Conservation (phyloP, 2,329 filamentous ascomycete genomes). For the Stemphylium beticola region DNA sequence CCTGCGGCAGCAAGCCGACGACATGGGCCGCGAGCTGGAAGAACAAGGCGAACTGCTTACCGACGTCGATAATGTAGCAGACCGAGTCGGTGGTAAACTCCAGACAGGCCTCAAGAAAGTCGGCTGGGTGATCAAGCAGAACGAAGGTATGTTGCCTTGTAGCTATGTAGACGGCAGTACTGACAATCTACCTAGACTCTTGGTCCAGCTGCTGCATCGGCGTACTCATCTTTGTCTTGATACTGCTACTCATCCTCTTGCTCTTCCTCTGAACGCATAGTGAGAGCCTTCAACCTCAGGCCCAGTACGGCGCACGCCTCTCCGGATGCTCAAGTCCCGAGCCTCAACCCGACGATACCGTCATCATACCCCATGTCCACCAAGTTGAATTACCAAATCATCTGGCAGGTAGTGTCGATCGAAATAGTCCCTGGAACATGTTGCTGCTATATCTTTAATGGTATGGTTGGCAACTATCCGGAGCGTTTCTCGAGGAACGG, state of each 20-base stretch:
- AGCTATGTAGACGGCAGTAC: not conserved
- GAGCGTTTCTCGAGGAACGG: too few relatives aligned
- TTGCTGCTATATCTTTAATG: not conserved
- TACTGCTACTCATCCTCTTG: constrained; percentile 83
- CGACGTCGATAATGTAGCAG: constrained; percentile 81
- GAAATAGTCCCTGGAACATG: constrained; percentile 16
- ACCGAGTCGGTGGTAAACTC: constrained; percentile 84
- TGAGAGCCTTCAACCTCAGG: not conserved
- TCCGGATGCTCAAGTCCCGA: not conserved
- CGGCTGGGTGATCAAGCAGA: constrained; percentile 80
- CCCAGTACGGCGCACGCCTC: not conserved
- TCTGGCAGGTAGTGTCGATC: not conserved
- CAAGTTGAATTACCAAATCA: not conserved
- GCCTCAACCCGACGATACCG: constrained; percentile 27
- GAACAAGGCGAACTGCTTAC: constrained; percentile 91
- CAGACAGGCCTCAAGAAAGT: constrained; percentile 87
- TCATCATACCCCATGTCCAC: constrained; percentile 24
- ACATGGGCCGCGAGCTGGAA: constrained; percentile 95
- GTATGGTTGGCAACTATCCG: too few relatives aligned
- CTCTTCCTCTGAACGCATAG: constrained; percentile 60
- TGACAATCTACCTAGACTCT: constrained; percentile 56
- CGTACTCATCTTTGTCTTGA: constrained; percentile 84
- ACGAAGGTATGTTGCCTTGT: constrained; percentile 70
- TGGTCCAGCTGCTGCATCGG: constrained; percentile 90
- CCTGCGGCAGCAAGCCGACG: constrained; percentile 85